phyloP scores from a whole-genome alignment of 2,329 filamentous ascomycete species.

The Hypoxylon sp. region DNA sequence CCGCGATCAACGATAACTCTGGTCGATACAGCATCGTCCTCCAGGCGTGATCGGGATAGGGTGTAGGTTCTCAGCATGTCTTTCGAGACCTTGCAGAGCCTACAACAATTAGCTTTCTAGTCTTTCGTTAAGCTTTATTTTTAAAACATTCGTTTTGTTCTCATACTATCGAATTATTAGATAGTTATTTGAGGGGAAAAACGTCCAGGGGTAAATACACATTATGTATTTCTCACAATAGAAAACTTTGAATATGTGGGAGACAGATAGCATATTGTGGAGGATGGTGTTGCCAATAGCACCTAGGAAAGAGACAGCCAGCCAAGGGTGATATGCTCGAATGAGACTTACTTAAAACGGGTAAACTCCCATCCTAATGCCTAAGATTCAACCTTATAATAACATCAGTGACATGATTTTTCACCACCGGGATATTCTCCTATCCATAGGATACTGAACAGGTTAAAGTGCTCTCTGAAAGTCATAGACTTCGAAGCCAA shows the following conservation, averaged over 20 bases:
- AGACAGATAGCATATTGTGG: not conserved
- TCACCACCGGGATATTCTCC: slow-evolving; percentile 15
- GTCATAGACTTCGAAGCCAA: slow-evolving; percentile 36
- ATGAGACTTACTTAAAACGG: not conserved
- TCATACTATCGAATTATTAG: not conserved
- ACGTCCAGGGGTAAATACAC: too few species aligned
- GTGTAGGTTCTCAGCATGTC: not conserved
- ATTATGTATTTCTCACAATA: too few species aligned
- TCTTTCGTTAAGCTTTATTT: not conserved
- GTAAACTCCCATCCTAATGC: not conserved
- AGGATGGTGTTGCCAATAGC: not conserved
- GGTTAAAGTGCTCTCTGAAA: slow-evolving; percentile 19
- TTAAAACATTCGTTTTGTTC: not conserved
- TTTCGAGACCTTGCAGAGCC: not conserved
- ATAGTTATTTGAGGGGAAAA: not conserved
- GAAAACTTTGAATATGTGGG: not conserved
- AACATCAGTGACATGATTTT: not conserved
- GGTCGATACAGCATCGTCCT: slow-evolving; percentile 3
- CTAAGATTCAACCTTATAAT: not conserved
- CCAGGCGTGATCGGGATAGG: not conserved
- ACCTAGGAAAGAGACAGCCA: not conserved
- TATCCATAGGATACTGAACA: slow-evolving; percentile 22
- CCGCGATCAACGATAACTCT: not conserved
- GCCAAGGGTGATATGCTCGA: not conserved
- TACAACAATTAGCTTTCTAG: not conserved